These are phyloP conservation scores for Aspergillus ustus DNA, from an alignment of 2,329 filamentous ascomycete genomes.

Conservation along the genomic window DNA sequence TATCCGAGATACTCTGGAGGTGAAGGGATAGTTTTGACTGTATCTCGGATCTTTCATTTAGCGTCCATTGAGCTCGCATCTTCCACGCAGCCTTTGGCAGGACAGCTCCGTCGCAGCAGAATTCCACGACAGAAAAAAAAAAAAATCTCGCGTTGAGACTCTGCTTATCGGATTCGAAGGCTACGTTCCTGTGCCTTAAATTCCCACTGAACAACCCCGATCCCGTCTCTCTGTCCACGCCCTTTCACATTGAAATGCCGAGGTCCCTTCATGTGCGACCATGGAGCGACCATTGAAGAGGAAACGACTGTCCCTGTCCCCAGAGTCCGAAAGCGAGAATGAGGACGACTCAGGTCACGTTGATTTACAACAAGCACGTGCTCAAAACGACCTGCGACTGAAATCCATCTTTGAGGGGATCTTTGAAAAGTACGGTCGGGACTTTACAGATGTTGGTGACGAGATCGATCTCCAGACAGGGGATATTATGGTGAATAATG, in stretches of 20 bases:
- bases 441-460: constrained; percentile 83
- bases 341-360: constrained; percentile 44
- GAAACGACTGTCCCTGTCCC: constrained; percentile 53
- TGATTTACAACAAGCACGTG: constrained; percentile 65
- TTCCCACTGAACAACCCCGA: neutral
- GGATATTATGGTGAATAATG: constrained; percentile 85
- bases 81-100: neutral
- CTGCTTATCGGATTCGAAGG: neutral
- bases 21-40: neutral
- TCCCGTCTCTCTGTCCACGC: neutral
- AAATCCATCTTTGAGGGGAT: constrained; percentile 87
- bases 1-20: neutral
- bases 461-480: constrained; percentile 86
- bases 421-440: constrained; percentile 82
- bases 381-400: constrained; percentile 70
- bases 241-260: neutral
- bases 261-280: neutral
- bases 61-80: neutral
- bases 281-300: constrained; percentile 58
- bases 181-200: neutral
- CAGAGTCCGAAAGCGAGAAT: constrained; percentile 29
- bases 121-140: neutral
- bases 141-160: neutral
- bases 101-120: neutral
- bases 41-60: neutral